phyloP scores from a whole-genome alignment of 2,329 filamentous ascomycete species.

The Cercospora citrullina region DNA sequence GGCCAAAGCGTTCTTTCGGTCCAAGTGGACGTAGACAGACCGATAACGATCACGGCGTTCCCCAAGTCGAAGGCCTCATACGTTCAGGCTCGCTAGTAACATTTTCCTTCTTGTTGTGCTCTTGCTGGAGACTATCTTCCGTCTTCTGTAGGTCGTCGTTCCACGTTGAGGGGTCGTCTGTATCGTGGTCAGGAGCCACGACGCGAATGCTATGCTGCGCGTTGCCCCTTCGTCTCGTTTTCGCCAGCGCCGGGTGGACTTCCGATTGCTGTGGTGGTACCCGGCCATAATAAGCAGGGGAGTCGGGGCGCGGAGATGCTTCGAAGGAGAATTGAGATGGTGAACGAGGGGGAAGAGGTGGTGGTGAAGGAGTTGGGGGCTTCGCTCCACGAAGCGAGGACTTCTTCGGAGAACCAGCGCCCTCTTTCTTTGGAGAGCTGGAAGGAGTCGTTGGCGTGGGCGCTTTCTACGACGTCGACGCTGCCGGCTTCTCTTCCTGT shows the following conservation, averaged over 20 bases:
- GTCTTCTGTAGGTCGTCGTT: neutral
- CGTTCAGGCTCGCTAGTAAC: neutral
- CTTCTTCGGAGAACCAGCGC: neutral
- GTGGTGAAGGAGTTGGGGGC: neutral
- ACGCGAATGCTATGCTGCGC: slow-evolving; percentile 6
- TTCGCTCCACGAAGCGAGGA: neutral
- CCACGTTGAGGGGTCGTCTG: neutral
- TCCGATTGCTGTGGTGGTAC: neutral
- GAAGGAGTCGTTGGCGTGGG: slow-evolving; percentile 5
- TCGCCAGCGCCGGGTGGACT: neutral
- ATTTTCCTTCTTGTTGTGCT: neutral
- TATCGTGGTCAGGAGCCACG: slow-evolving; percentile 4
- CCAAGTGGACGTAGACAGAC: neutral
- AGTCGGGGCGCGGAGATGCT: neutral
- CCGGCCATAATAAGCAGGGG: neutral
- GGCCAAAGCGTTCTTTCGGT: neutral
- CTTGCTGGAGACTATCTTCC: neutral
- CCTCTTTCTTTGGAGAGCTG: neutral
- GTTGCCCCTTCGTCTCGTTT: neutral
- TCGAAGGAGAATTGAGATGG: slow-evolving; percentile 1
- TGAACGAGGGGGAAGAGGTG: neutral
- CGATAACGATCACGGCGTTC: slow-evolving; percentile 6
- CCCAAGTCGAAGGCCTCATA: neutral
- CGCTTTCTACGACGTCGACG: slow-evolving; percentile 14
- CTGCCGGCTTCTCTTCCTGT: slow-evolving; percentile 21